Evolutionary conservation across 2,329 filamentous ascomycete species (phyloP).

Genomic region (Penicillium glabrum): DNA sequence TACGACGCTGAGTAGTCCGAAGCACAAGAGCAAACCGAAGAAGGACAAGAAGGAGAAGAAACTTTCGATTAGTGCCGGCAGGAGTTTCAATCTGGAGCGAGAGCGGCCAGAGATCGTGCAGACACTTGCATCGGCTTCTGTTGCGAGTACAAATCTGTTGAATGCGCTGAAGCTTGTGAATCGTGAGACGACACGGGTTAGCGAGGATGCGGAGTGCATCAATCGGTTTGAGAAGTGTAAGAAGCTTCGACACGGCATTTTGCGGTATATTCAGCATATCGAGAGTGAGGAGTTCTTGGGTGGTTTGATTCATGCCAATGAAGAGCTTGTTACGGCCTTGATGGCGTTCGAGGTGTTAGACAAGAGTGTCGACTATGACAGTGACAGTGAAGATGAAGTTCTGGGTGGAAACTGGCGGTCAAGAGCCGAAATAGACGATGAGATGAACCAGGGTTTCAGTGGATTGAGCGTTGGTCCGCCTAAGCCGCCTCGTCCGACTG

Average conservation of each 20-base stretch:
- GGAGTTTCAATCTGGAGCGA: slow-evolving; percentile 77
- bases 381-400: slow-evolving; percentile 62
- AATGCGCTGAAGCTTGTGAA: slow-evolving; percentile 90
- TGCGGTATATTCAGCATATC: slow-evolving; percentile 90
- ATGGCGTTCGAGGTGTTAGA: slow-evolving; percentile 96
- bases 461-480: slow-evolving; percentile 37
- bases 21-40: slow-evolving; percentile 41
- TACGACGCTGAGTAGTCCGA: slow-evolving; percentile 37
- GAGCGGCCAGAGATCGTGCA: slow-evolving; percentile 86
- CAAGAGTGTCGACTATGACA: slow-evolving; percentile 59
- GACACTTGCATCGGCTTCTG: slow-evolving; percentile 83
- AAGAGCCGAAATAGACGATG: slow-evolving; percentile 24
- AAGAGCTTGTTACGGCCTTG: slow-evolving; percentile 88
- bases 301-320: slow-evolving; percentile 87
- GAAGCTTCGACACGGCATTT: slow-evolving; percentile 74
- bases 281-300: slow-evolving; percentile 91
- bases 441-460: slow-evolving; percentile 32
- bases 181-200: slow-evolving; percentile 82
- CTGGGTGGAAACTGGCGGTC: slow-evolving; percentile 31
- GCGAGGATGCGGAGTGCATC: slow-evolving; percentile 74
- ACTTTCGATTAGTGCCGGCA: slow-evolving; percentile 41
- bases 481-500: slow-evolving; percentile 51
- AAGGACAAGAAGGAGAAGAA: slow-evolving; percentile 59
- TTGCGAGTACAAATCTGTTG: slow-evolving; percentile 85
- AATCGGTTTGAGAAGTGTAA: slow-evolving; percentile 85